phyloP scores from a whole-genome alignment of 805 yeast species.

The Teunomyces funiuensis region DNA sequence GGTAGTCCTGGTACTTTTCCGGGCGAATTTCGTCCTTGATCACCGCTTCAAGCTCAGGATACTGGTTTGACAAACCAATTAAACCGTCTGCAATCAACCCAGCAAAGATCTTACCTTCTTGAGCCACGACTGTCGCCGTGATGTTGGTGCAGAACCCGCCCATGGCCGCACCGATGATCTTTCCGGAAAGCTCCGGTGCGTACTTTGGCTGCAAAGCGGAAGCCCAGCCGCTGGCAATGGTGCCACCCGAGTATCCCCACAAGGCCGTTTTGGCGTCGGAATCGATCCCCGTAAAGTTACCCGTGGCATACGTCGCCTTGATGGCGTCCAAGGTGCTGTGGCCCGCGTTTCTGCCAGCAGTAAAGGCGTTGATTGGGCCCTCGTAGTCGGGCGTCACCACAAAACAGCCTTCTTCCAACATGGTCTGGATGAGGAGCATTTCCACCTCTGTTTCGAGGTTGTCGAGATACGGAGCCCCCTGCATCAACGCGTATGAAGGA shows the following conservation, averaged over 20 bases:
- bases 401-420: conserved; percentile 28
- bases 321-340: conserved; percentile 31
- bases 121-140: conserved; percentile 23
- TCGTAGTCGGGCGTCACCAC: conserved; percentile 37
- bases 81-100: conserved; percentile 32
- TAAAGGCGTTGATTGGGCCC: conserved; percentile 31
- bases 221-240: conserved; percentile 41
- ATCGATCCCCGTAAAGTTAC: conserved; percentile 18
- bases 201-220: conserved; percentile 35
- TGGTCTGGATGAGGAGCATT: conserved; percentile 13
- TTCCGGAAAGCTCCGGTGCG: conserved; percentile 30
- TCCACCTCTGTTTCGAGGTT: conserved; percentile 18
- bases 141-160: conserved; percentile 39
- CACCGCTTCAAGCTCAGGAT: conserved; percentile 17
- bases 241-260: conserved; percentile 43
- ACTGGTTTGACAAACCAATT: conserved; percentile 30
- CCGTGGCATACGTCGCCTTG: conserved; percentile 23
- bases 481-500: conserved; percentile 20
- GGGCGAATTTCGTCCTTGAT: neutral
- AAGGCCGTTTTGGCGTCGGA: conserved; percentile 20
- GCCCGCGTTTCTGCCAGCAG: conserved; percentile 34
- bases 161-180: conserved; percentile 32
- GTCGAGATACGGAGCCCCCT: conserved; percentile 11
- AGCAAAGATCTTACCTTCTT: conserved; percentile 27
- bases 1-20: neutral